These are phyloP conservation scores for Pyrus pyrifolia DNA, from an alignment of 306 rosid genomes.

Conservation along the genomic window DNA sequence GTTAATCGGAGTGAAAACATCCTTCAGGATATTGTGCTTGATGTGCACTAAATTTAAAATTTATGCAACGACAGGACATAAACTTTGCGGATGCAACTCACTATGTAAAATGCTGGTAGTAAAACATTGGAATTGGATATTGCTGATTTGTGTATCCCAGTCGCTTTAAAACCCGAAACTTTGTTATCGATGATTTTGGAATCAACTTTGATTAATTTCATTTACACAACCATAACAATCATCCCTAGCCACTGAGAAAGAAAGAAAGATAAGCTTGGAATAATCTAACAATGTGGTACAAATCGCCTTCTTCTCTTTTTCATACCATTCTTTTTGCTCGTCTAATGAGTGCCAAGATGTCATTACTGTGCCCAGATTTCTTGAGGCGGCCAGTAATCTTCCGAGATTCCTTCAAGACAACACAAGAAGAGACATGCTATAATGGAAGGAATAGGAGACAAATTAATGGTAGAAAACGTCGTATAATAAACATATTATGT, in stretches of 20 bases:
- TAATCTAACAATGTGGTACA: background rate
- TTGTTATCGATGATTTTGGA: background rate
- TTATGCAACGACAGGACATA: background rate
- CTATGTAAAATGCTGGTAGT: background rate
- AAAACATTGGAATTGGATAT: background rate
- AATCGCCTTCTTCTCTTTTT: background rate
- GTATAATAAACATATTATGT: background rate
- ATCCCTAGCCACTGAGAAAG: background rate
- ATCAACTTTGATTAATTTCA: background rate
- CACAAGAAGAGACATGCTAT: background rate
- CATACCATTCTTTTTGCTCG: constrained; percentile 39
- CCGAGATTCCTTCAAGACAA: constrained; percentile 39
- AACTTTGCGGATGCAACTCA: background rate
- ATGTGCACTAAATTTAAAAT: background rate
- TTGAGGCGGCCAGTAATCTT: constrained; percentile 36
- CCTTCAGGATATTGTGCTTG: background rate
- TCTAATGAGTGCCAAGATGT: constrained; percentile 50
- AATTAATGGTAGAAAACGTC: background rate
- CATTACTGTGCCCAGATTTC: constrained; percentile 52
- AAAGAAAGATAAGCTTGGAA: background rate
- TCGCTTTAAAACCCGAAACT: background rate
- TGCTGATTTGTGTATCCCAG: background rate
- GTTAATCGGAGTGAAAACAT: background rate
- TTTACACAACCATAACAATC: background rate
- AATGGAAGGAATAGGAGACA: background rate